A percentile compares a stretch with the other conserved stretches of the same genome.
These are phyloP conservation scores for Phytophthora meadii DNA, from an alignment of 352 stramenopile species.

Conservation along the genomic window DNA sequence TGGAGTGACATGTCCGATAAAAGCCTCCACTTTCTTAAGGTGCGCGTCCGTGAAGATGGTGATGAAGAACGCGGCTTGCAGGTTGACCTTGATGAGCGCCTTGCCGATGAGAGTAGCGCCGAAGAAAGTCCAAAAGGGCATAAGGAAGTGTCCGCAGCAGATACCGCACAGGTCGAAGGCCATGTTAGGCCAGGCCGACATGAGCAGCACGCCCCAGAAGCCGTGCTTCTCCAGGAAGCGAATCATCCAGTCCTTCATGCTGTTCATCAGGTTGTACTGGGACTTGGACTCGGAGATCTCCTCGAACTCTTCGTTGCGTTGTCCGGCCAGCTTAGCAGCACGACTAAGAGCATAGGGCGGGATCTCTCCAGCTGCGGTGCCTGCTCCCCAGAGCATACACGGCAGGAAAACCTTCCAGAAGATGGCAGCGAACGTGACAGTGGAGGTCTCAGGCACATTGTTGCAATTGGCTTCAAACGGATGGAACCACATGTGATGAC, in stretches of 20 bases:
- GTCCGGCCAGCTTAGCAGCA: slow-evolving; percentile 81
- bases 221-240: slow-evolving; percentile 91
- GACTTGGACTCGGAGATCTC: slow-evolving; percentile 87
- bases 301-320: slow-evolving; percentile 91
- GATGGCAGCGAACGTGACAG: slow-evolving; percentile 85
- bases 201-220: slow-evolving; percentile 94
- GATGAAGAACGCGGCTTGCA: slow-evolving; percentile 92
- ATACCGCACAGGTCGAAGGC: slow-evolving; percentile 96
- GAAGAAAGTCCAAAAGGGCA: slow-evolving; percentile 97
- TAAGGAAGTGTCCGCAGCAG: slow-evolving; percentile 94
- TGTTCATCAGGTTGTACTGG: slow-evolving; percentile 89
- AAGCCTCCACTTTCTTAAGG: slow-evolving; percentile 85
- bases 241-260: slow-evolving; percentile 95
- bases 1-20: slow-evolving; percentile 82
- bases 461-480: slow-evolving; percentile 80
- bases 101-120: slow-evolving; percentile 94
- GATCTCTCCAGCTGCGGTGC: slow-evolving; percentile 94
- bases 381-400: slow-evolving; percentile 93
- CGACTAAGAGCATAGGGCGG: slow-evolving; percentile 93
- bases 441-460: slow-evolving; percentile 40
- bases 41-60: slow-evolving; percentile 91
- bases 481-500: slow-evolving; percentile 92
- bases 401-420: slow-evolving; percentile 92
- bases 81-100: slow-evolving; percentile 92
- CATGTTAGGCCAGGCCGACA: slow-evolving; percentile 95